Conservation (phyloP, 768 basidiomycete species). For the Coprinopsis strossmayeri region DNA sequence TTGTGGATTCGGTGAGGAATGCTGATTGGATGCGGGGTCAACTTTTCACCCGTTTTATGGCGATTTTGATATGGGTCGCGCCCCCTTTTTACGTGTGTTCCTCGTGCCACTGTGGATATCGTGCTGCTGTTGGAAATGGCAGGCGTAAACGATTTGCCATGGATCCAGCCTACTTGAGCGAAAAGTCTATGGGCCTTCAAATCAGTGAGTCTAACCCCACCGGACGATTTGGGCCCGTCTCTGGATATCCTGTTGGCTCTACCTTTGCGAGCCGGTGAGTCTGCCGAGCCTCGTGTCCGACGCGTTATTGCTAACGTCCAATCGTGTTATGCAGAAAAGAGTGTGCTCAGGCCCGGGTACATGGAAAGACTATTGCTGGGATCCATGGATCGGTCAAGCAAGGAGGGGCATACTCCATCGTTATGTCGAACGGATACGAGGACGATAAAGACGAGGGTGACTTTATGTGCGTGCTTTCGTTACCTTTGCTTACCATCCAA, state of each 20-base stretch:
- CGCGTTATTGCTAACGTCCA: background rate
- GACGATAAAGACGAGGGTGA: constrained; percentile 36
- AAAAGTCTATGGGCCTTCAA: background rate
- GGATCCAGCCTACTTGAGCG: background rate
- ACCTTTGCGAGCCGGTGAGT: background rate
- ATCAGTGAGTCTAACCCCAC: background rate
- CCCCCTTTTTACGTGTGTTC: background rate
- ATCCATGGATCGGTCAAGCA: constrained; percentile 25
- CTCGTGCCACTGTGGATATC: background rate
- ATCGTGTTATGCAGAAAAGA: constrained; percentile 18
- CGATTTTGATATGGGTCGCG: background rate
- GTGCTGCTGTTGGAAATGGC: background rate
- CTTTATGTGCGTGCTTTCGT: constrained; percentile 24
- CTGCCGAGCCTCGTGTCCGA: background rate
- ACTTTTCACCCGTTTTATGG: no score
- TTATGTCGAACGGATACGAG: constrained; percentile 32
- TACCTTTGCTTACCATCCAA: background rate
- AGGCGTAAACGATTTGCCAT: background rate
- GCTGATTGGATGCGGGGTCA: background rate
- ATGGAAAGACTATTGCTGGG: constrained; percentile 24
- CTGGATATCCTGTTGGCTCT: background rate
- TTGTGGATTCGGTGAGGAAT: background rate
- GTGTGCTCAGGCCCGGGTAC: constrained; percentile 20
- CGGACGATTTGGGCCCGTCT: background rate
- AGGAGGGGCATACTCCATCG: constrained; percentile 34